Conservation (phyloP, 164 flowering plant species). For the Chloranthus sessilifolius region DNA sequence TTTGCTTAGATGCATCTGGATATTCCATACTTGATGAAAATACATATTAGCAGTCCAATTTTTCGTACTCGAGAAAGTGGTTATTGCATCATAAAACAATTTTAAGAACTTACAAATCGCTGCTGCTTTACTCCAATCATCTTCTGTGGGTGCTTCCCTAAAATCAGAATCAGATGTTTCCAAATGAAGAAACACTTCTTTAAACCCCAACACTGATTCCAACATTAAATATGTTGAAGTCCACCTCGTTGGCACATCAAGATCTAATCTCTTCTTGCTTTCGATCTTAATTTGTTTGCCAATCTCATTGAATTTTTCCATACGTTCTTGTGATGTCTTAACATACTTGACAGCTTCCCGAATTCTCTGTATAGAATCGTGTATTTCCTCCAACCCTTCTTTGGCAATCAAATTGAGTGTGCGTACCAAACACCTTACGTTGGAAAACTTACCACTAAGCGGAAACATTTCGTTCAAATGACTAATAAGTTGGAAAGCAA, state of each 20-base stretch:
- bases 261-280: slow-evolving; percentile 33
- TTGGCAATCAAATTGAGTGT: slow-evolving; percentile 2
- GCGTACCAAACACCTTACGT: neutral
- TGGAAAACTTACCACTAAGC: neutral
- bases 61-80: slow-evolving; percentile 1
- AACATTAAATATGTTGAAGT: slow-evolving; percentile 62
- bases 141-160: slow-evolving; percentile 36
- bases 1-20: neutral
- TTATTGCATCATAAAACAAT: slow-evolving; percentile 5
- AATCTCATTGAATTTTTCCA: neutral
- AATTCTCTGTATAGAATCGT: neutral
- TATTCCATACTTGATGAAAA: slow-evolving; percentile 3
- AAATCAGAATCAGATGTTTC: slow-evolving; percentile 41
- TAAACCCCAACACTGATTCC: slow-evolving; percentile 47
- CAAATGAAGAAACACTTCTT: slow-evolving; percentile 41
- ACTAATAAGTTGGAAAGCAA: neutral
- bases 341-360: slow-evolving; percentile 8
- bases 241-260: slow-evolving; percentile 52
- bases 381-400: slow-evolving; percentile 3
- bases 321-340: slow-evolving; percentile 1
- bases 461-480: neutral
- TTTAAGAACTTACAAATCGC: slow-evolving; percentile 10
- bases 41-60: slow-evolving; percentile 8
- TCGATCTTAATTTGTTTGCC: slow-evolving; percentile 28
- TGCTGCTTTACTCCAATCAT: slow-evolving; percentile 73